Base-by-base conservation (phyloP, 2,329 filamentous ascomycete genomes). In the Alternaria consortialis region DNA sequence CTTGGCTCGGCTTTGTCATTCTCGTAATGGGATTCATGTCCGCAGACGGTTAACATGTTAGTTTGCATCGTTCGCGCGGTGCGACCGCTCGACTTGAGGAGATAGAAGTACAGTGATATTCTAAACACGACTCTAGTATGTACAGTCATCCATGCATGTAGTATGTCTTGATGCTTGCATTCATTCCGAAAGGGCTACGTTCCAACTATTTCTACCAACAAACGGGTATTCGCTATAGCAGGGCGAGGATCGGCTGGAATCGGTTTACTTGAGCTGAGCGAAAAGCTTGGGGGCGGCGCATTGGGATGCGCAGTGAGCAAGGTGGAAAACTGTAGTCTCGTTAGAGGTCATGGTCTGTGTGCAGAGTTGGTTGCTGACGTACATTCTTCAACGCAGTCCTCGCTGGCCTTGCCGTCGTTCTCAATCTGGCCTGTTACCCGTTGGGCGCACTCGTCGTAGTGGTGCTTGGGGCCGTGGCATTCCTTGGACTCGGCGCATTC, bases 341-440 rank as follows among this genome's bases (percentile, higher is more conserved):
- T 70, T 52, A 72, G 67, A 43, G 23, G 4, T 29, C 42, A 20
- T 20, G 20, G 40, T 27, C 23, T 3, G 2, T 32, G 15, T 25
- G n/a, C 12, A 20, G 27, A 25, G 5, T 15, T 42, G 25, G 29
- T 12, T 23, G 7, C 15, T 32, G 29, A 88, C 94, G 83, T 91
- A 98, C 95, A 99, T 86, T 99, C 95, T 86, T 99, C 95, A 71
- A 98, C 93, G 77, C 95, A 99, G 85, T 98, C 94, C 87, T 99
- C 95, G 76, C 91, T 89, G 74, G 90, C 90, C 82, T 90, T 88
- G 82, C 86, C 85, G 73, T 90, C 88, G 68, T 90, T 87, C 72
- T 90, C 87, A 76, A 93, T 88, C 78, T 86, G 81, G 59, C 76
- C 72, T 74, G 89, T 92, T 73, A 99, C 95, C 75, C 95, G 93